A percentile compares a stretch with the other conserved stretches of the same genome.
phyloP scores from a whole-genome alignment of 2,329 filamentous ascomycete genomes.

The Biscogniauxia mediterranea region DNA sequence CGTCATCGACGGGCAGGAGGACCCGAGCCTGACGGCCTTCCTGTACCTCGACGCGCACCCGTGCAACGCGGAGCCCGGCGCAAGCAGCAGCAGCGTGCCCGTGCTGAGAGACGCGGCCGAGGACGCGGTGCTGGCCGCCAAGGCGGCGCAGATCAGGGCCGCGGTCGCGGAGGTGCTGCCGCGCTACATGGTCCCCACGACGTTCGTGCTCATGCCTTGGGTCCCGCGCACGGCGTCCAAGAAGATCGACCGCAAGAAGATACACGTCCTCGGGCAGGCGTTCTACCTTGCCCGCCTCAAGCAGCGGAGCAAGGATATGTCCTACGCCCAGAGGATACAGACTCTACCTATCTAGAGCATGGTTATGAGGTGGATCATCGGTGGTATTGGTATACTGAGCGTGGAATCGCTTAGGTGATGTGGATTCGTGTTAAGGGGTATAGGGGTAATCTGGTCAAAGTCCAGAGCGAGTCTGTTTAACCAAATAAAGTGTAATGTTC shows the following conservation, averaged over 20 bases:
- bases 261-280: slow-evolving; percentile 16
- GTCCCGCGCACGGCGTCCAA: slow-evolving; percentile 16
- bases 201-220: slow-evolving; percentile 19
- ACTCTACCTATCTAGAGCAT: not conserved
- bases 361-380: not conserved
- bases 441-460: no score
- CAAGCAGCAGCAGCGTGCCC: slow-evolving; percentile 4
- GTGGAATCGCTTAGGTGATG: no score
- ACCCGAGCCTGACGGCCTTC: slow-evolving; percentile 16
- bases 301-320: slow-evolving; percentile 12
- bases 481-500: no score
- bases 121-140: slow-evolving; percentile 9
- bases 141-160: slow-evolving; percentile 12
- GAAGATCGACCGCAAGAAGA: slow-evolving; percentile 19
- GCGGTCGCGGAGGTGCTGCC: slow-evolving; percentile 15
- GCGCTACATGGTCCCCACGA: slow-evolving; percentile 19
- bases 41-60: slow-evolving; percentile 18
- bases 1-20: slow-evolving; percentile 17
- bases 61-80: slow-evolving; percentile 3
- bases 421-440: no score
- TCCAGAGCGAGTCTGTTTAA: no score
- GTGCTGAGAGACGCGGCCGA: slow-evolving; percentile 12
- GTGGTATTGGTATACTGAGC: no score
- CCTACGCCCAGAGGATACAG: slow-evolving; percentile 13
- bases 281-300: slow-evolving; percentile 16